Base-by-base conservation (phyloP, 495 filamentous ascomycete species). In the Tuber aestivum region DNA sequence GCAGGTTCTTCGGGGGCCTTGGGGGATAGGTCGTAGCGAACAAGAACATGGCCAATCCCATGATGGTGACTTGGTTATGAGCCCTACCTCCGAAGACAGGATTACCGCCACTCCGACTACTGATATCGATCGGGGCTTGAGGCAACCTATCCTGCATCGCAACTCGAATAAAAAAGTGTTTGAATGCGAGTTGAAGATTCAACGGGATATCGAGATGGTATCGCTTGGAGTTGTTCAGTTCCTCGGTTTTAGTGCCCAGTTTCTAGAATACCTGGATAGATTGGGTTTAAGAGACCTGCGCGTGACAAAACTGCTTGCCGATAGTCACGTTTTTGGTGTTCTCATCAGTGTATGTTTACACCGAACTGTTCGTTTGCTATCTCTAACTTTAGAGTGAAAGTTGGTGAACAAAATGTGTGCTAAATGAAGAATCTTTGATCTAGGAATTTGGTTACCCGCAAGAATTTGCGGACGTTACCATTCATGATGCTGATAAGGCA, bases 201-300 rank as follows among this genome's bases (percentile, higher is more conserved):
- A 87, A 2, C 74, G 81, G 38, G 61, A 38, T 41, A 71, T 35
- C n/a, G 76, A 84, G 1, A 83, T 79, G 35, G 79, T 76, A 27
- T 70, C 77, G 0, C 74, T 87, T 41, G 87, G 87, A 8, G n/a
- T 77, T 38, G 82, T 84, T 40, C 84, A 83, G 35, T 74, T 89
- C 20, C 85, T 84, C 74, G 86, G 86, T 32, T 72, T 86, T 21
- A 73, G 50, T 16, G 32, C 0, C 23, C 8, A 38, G 0, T 74
- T 73, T 16, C n/a, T 56, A 32, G 41, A 50, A 9, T 10, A 69
- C 9, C 27, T 71, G 23, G 72, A 41, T 18, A 72, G 38, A 44
- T 18, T 41, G 32, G 37, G 74, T 71, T 40, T 14, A 44, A 73
- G 35, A 56, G 40, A 76, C 70, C 50, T 48, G 65, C 20, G 61